Evolutionary conservation across 2,329 filamentous ascomycete genomes (phyloP), one percentile per base, ranked within the genome.

Genomic region (Fusarium chlamydosporum): DNA sequence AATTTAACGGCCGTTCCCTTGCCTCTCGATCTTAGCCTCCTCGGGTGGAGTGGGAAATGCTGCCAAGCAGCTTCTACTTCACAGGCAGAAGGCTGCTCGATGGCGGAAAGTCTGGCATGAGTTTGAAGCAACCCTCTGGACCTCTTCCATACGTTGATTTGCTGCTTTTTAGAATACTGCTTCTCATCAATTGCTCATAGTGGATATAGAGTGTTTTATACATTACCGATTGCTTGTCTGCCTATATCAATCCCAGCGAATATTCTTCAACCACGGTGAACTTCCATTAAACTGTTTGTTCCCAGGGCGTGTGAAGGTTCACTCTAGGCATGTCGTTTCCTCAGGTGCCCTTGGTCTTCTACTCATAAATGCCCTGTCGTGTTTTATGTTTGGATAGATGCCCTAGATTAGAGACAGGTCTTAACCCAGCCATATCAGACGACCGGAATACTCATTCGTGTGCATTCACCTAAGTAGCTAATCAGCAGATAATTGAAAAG

Each of bases 1-100:
- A 74, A 74, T 71, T 54, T 54, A 72, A 71, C 72, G 72, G 72
- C 72, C 72, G 72, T 65, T 59, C 62, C 58, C 59, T 55, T 62
- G 37, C 42, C 61, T 73, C 56, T 71, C 52, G 58, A 67, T 59
- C 64, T 71, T 56, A 71, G 68, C 61, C 61, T 62, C 56, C 56
- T 61, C 31, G 23, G 57, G 71, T 74, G 71, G 71, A 68, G 68
- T 56, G 50, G 54, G 38, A 46, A 53, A 61, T 43, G 27, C 29
- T 37, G 68, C 53, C 50, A 41, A 56, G 23, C 40, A 38, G 35
- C 37, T 63, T 53, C 31, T 31, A 47, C 29, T n/a, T n/a, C n/a
- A 27, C 41, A 37, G 34, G 20, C 23, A 37, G 38, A 45, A 20
- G 26, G 43, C 23, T 47, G 45, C 35, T 16, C 35, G 35, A 20